Conservation (phyloP, 2,329 filamentous ascomycete species). For the Cadophora sp. region DNA sequence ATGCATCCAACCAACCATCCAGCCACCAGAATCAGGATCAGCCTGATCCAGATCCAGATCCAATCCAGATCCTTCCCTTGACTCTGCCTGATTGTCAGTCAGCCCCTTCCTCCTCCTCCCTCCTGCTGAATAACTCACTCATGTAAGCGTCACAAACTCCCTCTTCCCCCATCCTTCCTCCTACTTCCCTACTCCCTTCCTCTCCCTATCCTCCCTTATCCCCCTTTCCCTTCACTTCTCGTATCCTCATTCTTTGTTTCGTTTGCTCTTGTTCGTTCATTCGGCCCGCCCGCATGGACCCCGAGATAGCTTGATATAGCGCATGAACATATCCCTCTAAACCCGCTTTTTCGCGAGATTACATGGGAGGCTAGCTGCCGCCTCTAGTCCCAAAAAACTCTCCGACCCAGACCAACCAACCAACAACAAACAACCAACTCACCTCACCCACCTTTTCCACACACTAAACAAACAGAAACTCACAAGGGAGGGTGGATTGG, state of each 20-base stretch:
- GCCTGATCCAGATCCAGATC: neutral
- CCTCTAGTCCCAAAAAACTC: neutral
- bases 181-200: neutral
- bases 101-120: neutral
- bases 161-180: too few species aligned
- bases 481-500: neutral
- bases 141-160: conserved; percentile 3
- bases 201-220: neutral
- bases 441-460: neutral
- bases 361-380: conserved; percentile 13
- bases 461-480: conserved; percentile 9
- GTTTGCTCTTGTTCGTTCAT: neutral
- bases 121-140: conserved; percentile 11
- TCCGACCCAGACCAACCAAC: neutral
- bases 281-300: neutral
- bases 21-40: neutral
- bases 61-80: neutral
- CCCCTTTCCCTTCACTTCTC: neutral
- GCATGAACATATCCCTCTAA: conserved; percentile 7
- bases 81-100: neutral
- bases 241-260: neutral
- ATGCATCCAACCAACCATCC: neutral
- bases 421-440: neutral
- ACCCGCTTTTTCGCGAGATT: conserved; percentile 5
- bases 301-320: neutral